phyloP scores from a whole-genome alignment of 1,284 basidiomycete genomes.

The Thecaphora frezii region DNA sequence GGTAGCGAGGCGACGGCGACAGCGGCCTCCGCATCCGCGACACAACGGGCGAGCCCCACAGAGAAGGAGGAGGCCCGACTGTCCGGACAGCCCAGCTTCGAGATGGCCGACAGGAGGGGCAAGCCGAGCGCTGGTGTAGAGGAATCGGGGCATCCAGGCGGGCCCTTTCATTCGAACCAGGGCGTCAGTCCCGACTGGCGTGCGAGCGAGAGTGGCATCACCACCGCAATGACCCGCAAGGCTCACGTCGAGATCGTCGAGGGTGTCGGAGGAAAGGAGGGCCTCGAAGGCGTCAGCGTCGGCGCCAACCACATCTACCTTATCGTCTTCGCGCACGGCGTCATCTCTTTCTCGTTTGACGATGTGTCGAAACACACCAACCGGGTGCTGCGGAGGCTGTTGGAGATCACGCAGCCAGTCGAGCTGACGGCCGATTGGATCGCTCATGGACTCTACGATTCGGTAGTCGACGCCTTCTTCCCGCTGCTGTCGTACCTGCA shows the following conservation, averaged over 20 bases:
- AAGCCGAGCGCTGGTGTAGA: neutral
- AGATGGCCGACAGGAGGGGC: slow-evolving; percentile 25
- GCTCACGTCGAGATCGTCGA: slow-evolving; percentile 65
- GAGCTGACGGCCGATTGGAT: slow-evolving; percentile 71
- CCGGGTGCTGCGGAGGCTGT: slow-evolving; percentile 72
- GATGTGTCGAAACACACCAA: slow-evolving; percentile 85
- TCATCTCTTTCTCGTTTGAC: slow-evolving; percentile 88
- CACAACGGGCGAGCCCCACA: slow-evolving; percentile 6
- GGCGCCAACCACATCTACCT: slow-evolving; percentile 85
- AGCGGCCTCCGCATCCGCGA: neutral
- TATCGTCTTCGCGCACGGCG: slow-evolving; percentile 84
- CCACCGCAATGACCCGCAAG: slow-evolving; percentile 22
- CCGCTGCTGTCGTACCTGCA: slow-evolving; percentile 82
- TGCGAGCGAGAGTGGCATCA: slow-evolving; percentile 15
- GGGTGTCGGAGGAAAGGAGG: slow-evolving; percentile 65
- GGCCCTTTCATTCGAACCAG: too few species aligned
- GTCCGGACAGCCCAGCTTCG: slow-evolving; percentile 11
- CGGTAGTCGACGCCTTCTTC: slow-evolving; percentile 91
- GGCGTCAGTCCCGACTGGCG: neutral
- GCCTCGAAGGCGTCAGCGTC: slow-evolving; percentile 67
- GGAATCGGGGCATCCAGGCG: too few species aligned
- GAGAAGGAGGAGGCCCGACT: slow-evolving; percentile 4
- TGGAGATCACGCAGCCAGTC: slow-evolving; percentile 56
- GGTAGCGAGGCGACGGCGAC: neutral
- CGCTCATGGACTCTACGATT: slow-evolving; percentile 87